These are phyloP conservation scores for Alternaria metachromatica DNA, from an alignment of 2,329 filamentous ascomycete species.

Conservation along the genomic window DNA sequence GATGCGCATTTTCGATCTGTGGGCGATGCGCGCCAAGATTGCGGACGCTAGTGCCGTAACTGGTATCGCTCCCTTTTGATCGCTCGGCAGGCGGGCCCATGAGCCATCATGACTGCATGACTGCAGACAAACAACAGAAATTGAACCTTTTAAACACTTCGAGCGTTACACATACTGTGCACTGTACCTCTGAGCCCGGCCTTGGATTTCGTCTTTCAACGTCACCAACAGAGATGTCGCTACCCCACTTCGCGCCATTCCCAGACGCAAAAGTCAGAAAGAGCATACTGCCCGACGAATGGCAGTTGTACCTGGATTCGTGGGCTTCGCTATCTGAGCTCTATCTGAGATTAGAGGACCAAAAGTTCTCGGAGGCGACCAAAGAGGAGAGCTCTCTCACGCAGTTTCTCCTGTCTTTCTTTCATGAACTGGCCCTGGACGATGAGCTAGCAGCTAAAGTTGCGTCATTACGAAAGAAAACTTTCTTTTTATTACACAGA, in stretches of 20 bases:
- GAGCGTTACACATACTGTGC: neutral
- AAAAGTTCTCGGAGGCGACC: slow-evolving; percentile 61
- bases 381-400: slow-evolving; percentile 65
- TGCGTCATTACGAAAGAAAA: slow-evolving; percentile 64
- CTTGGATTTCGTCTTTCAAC: neutral
- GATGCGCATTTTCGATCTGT: slow-evolving; percentile 20
- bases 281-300: slow-evolving; percentile 72
- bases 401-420: slow-evolving; percentile 72
- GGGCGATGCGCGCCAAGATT: slow-evolving; percentile 22
- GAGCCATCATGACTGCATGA: slow-evolving; percentile 37
- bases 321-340: slow-evolving; percentile 74
- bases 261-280: slow-evolving; percentile 72
- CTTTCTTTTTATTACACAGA: slow-evolving; percentile 69
- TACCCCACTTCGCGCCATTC: slow-evolving; percentile 80
- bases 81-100: slow-evolving; percentile 17
- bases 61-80: slow-evolving; percentile 18
- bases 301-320: slow-evolving; percentile 76
- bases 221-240: slow-evolving; percentile 44
- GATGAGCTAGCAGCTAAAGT: slow-evolving; percentile 47
- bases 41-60: slow-evolving; percentile 42
- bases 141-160: neutral
- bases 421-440: slow-evolving; percentile 58
- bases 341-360: slow-evolving; percentile 65
- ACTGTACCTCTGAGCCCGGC: neutral
- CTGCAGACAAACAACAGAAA: slow-evolving; percentile 12